Base-by-base conservation (phyloP, 2,329 filamentous ascomycete species). In the Cladosporium velox region DNA sequence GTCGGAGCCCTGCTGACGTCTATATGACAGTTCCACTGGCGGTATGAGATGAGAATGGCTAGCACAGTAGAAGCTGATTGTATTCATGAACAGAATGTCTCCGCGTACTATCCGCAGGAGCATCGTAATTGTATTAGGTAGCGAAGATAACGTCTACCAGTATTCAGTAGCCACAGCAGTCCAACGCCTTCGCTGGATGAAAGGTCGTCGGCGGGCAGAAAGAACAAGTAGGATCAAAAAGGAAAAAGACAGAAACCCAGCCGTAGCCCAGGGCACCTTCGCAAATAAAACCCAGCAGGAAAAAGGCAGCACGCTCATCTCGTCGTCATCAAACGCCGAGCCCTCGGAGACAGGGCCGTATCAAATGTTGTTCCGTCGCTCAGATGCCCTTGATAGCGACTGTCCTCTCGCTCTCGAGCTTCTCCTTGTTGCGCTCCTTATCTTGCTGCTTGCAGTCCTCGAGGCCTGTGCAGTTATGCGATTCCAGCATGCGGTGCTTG, bases 381-480 rank as follows among this genome's bases (percentile, higher is more conserved):
- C 47, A 97, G 78, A 96, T 90, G 69, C 93, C 93, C 81, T 91
- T 93, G 82, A 98, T 95, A 74, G 96, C 93, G 70, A 94, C 90
- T 57, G 95, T 99, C 76, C 94, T 87, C 85, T 99, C 94, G 66
- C 89, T 88, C 80, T 97, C 92, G 77, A 99, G 84, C 82, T 96
- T 93, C 71, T 93, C 91, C 67, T 92, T 91, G 79, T 99, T 99
- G 71, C 93, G 89, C 79, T 96, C 92, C 80, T 97, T 92, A 58
- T 92, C 94, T 79, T 97, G 93, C 84, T 96, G 95, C 86, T 97
- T 97, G 86, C 94, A 97, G 81, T 97, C 91, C 84, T 98, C 95
- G 66, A 99, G 84, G 49, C 93, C 93, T 70, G 87, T 88, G 83
- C 95, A 99, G 82, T 92, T 92, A 82, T 99, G 95, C 73, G 94